Percentiles rank a stretch among this genome's conserved stretches.
Conservation (phyloP, 352 stramenopile genomes). For the Globisporangium camurandrum region DNA sequence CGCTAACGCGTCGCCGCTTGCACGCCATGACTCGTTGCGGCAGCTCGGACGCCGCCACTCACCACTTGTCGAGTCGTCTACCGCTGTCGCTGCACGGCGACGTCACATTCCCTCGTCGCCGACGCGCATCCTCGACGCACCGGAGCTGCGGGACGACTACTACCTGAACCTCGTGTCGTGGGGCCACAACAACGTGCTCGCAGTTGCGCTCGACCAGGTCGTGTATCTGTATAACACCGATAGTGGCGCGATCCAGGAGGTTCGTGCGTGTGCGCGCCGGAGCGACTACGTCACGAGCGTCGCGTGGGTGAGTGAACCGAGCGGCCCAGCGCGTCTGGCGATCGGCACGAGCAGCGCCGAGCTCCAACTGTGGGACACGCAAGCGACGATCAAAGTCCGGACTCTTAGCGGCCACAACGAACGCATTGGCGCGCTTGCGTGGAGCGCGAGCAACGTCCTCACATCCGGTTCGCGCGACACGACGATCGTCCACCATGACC, state of each 20-base stretch:
- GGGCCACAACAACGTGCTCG: constrained; percentile 91
- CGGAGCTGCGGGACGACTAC: constrained; percentile 95
- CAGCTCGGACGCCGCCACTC: constrained; percentile 7
- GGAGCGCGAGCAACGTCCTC: constrained; percentile 85
- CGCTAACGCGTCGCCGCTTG: too few species aligned
- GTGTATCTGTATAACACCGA: constrained; percentile 95
- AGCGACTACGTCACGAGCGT: constrained; percentile 94
- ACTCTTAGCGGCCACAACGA: constrained; percentile 85
- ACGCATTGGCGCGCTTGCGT: constrained; percentile 88
- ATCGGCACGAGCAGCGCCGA: constrained; percentile 87
- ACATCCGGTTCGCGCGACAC: constrained; percentile 89
- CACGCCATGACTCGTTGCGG: too few species aligned
- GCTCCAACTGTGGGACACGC: constrained; percentile 94
- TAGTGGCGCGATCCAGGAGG: constrained; percentile 88
- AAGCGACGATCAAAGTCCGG: constrained; percentile 73
- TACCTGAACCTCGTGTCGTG: constrained; percentile 97
- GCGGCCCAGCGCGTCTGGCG: constrained; percentile 76
- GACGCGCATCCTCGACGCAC: constrained; percentile 91
- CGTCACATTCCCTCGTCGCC: constrained; percentile 32
- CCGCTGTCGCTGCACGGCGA: not conserved
- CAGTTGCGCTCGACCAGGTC: constrained; percentile 88
- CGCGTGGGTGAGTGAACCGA: constrained; percentile 67
- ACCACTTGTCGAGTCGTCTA: not conserved
- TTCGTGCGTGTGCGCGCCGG: constrained; percentile 38
- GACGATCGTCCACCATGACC: constrained; percentile 70